phyloP scores from a whole-genome alignment of 345 rosid species.

The Murraya paniculata region DNA sequence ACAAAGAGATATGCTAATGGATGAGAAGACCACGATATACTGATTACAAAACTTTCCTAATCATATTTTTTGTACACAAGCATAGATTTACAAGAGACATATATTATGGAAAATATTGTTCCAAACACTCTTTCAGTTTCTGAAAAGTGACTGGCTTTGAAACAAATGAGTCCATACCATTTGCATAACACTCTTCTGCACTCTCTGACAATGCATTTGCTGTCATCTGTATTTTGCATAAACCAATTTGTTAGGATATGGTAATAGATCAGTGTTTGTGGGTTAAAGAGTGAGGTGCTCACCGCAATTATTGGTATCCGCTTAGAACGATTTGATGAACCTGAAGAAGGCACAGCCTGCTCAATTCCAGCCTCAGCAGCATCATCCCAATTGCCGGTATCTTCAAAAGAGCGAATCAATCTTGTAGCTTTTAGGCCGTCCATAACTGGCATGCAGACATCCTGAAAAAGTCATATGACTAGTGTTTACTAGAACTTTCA shows the following conservation, averaged over 20 bases:
- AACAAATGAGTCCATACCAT: constrained; percentile 92
- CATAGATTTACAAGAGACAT: constrained; percentile 39
- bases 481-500: neutral
- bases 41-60: constrained; percentile 64
- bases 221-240: constrained; percentile 66
- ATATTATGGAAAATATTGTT: constrained; percentile 48
- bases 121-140: constrained; percentile 71
- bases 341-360: constrained; percentile 23
- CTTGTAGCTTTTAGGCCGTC: constrained; percentile 94
- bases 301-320: constrained; percentile 87
- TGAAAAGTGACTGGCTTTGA: constrained; percentile 89
- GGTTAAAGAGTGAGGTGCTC: constrained; percentile 20
- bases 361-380: constrained; percentile 72
- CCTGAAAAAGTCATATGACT: constrained; percentile 40
- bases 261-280: neutral
- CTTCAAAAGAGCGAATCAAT: constrained; percentile 82
- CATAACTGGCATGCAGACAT: constrained; percentile 95
- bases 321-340: constrained; percentile 16
- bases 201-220: constrained; percentile 93
- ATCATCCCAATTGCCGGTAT: constrained; percentile 79
- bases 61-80: constrained; percentile 36
- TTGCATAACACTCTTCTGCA: constrained; percentile 83
- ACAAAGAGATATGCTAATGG: constrained; percentile 25
- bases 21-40: constrained; percentile 26
- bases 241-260: neutral